These are phyloP conservation scores for Cordyceps farinosa DNA, from an alignment of 2,329 filamentous ascomycete species.

Conservation along the genomic window DNA sequence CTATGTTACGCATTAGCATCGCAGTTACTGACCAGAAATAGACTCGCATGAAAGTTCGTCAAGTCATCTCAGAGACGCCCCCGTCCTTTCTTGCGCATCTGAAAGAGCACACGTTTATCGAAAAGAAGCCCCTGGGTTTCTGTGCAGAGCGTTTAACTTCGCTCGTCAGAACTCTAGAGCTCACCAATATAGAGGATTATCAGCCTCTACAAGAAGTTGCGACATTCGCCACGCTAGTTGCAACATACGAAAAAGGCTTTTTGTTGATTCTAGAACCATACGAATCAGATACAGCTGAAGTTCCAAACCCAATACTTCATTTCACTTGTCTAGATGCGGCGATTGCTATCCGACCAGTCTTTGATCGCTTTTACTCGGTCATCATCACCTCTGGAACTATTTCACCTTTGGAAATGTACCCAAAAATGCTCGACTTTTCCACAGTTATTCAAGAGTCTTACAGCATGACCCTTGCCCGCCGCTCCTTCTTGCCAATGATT, in stretches of 20 bases:
- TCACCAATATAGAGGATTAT: conserved; percentile 97
- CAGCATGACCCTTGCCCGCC: conserved; percentile 87
- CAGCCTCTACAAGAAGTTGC: conserved; percentile 96
- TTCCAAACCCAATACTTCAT: conserved; percentile 94
- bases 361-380: conserved; percentile 95
- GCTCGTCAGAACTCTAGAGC: conserved; percentile 87
- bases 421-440: conserved; percentile 92
- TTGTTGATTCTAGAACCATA: conserved; percentile 95
- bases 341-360: conserved; percentile 96
- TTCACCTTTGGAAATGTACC: conserved; percentile 97
- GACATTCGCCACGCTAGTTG: conserved; percentile 91
- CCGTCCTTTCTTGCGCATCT: conserved; percentile 90
- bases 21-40: conserved; percentile 31
- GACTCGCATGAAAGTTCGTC: conserved; percentile 96
- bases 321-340: conserved; percentile 96
- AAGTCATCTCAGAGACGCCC: conserved; percentile 95
- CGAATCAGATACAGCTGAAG: conserved; percentile 90
- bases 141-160: conserved; percentile 94
- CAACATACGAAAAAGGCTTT: conserved; percentile 96
- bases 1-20: too few species aligned
- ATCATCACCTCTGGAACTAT: conserved; percentile 98
- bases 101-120: conserved; percentile 94
- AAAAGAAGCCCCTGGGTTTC: conserved; percentile 90
- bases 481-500: conserved; percentile 97
- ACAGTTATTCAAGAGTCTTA: conserved; percentile 97